Percentiles rank a stretch among this genome's conserved stretches.
Evolutionary conservation across 371 early-diverging fungal genomes (phyloP).

Genomic region (Mucor piriformis): DNA sequence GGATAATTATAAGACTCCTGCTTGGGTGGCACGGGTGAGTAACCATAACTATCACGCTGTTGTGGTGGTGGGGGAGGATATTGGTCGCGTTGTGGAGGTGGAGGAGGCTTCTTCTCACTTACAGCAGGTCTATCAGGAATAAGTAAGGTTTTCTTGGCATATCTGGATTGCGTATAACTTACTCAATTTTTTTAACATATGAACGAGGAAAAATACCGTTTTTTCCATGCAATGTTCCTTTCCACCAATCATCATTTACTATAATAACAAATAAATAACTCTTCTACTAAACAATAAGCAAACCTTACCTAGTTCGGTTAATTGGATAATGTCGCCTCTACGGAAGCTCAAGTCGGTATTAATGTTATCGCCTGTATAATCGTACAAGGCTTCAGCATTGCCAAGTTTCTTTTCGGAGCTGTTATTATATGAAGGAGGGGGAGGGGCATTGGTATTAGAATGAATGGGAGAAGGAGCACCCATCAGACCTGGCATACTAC

Average conservation of each 20-base stretch:
- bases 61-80: slow-evolving; percentile 6
- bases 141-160: too few relatives aligned
- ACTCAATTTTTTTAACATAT: slow-evolving; percentile 61
- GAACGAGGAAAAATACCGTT: slow-evolving; percentile 83
- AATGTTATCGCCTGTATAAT: slow-evolving; percentile 46
- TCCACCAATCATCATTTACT: slow-evolving; percentile 63
- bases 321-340: slow-evolving; percentile 31
- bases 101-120: slow-evolving; percentile 16
- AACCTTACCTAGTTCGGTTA: slow-evolving; percentile 17
- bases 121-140: not conserved
- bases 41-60: slow-evolving; percentile 14
- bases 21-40: slow-evolving; percentile 15
- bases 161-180: slow-evolving; percentile 3
- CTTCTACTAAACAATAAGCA: not conserved
- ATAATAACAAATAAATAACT: not conserved
- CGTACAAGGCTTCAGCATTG: slow-evolving; percentile 48
- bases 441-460: not conserved
- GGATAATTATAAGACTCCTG: slow-evolving; percentile 37
- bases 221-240: slow-evolving; percentile 63
- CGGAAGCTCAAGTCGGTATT: slow-evolving; percentile 37
- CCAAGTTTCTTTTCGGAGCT: slow-evolving; percentile 16
- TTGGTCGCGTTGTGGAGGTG: not conserved
- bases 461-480: slow-evolving; percentile 11
- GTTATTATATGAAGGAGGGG: slow-evolving; percentile 17
- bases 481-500: slow-evolving; percentile 9